phyloP scores from a whole-genome alignment of 345 rosid species.

The Raphanus sativus region DNA sequence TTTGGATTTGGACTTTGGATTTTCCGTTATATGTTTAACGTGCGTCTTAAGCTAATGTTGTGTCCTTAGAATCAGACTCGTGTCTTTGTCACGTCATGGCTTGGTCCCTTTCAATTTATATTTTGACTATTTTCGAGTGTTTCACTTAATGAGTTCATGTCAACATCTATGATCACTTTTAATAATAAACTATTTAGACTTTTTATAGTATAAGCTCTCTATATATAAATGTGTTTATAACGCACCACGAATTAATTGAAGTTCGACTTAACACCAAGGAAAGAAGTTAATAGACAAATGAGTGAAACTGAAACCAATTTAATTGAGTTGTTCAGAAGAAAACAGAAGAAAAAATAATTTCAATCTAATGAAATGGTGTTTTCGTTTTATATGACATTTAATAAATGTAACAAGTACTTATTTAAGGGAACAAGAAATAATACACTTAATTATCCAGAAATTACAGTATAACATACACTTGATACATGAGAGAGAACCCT shows the following conservation, averaged over 20 bases:
- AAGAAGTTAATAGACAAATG: neutral
- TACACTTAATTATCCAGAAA: too few species aligned
- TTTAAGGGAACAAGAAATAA: too few species aligned
- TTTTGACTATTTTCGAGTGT: slow-evolving; percentile 17
- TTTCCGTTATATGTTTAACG: slow-evolving; percentile 9
- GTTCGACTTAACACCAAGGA: neutral
- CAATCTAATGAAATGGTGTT: neutral
- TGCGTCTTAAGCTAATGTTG: slow-evolving; percentile 16
- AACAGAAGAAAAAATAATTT: neutral
- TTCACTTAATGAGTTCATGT: slow-evolving; percentile 19
- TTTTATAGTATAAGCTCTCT: neutral
- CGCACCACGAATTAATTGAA: neutral
- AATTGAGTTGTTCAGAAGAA: neutral
- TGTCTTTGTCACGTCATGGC: slow-evolving; percentile 27
- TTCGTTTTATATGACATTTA: neutral
- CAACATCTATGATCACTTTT: slow-evolving; percentile 14
- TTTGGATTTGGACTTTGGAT: neutral
- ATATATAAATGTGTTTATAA: neutral
- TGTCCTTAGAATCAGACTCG: slow-evolving; percentile 3
- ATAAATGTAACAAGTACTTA: neutral
- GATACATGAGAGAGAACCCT: too few species aligned
- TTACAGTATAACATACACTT: too few species aligned
- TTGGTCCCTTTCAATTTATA: slow-evolving; percentile 23
- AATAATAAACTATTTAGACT: slow-evolving; percentile 13
- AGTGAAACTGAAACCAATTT: neutral